phyloP scores from a whole-genome alignment of 768 basidiomycete genomes.

The Xerocomus spinulosus region DNA sequence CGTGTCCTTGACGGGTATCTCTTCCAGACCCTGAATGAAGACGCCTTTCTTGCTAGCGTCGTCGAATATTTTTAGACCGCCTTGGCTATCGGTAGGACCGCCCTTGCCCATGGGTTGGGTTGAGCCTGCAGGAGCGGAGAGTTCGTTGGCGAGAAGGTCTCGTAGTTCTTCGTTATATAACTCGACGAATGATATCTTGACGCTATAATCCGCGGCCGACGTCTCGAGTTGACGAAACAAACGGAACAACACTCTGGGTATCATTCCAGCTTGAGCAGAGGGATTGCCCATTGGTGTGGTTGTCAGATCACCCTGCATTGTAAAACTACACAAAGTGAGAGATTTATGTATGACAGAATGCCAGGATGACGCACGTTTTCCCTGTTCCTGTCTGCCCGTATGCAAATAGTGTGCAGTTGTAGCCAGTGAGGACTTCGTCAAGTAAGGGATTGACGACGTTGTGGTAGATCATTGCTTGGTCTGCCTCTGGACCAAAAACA shows the following conservation, averaged over 20 bases:
- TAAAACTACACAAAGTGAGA: constrained; percentile 55
- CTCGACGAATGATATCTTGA: constrained; percentile 92
- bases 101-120: constrained; percentile 76
- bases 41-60: constrained; percentile 86
- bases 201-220: constrained; percentile 75
- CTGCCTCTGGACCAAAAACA: constrained; percentile 95
- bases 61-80: constrained; percentile 86
- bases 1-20: constrained; percentile 76
- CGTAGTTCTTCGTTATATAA: constrained; percentile 98
- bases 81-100: constrained; percentile 46
- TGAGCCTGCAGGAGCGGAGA: constrained; percentile 60
- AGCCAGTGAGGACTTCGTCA: constrained; percentile 89
- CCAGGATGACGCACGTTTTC: constrained; percentile 71
- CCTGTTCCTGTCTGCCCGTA: constrained; percentile 99
- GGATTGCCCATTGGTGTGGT: constrained; percentile 85
- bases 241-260: constrained; percentile 88
- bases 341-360: neutral
- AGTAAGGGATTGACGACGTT: constrained; percentile 92
- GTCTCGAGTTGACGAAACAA: constrained; percentile 86
- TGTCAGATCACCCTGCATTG: constrained; percentile 93
- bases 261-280: constrained; percentile 88
- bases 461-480: constrained; percentile 90
- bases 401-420: constrained; percentile 96
- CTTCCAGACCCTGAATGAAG: constrained; percentile 92
- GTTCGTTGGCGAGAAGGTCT: constrained; percentile 82